Evolutionary conservation across 495 filamentous ascomycete species (phyloP).

Genomic region (Hypoxylon fragiforme): DNA sequence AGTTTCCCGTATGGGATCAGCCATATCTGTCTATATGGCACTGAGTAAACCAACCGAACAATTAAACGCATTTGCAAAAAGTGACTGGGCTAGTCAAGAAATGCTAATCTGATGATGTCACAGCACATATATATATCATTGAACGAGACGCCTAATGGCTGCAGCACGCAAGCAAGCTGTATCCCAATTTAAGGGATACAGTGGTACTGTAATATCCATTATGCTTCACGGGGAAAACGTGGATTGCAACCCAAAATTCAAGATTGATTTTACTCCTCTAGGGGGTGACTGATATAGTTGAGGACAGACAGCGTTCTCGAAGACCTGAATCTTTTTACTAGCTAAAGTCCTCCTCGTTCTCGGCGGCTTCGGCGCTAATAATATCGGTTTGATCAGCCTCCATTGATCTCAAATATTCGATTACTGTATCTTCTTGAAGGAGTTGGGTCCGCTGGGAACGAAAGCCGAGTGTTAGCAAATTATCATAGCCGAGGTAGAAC

Average conservation of each 20-base stretch:
- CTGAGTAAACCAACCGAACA: not conserved
- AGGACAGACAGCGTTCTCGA: too few species aligned
- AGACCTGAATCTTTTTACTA: constrained; percentile 33
- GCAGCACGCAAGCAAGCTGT: constrained; percentile 11
- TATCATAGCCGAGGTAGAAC: constrained; percentile 3
- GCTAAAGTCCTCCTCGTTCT: constrained; percentile 52
- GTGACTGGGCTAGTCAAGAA: constrained; percentile 1
- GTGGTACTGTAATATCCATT: constrained; percentile 7
- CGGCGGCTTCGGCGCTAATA: constrained; percentile 42
- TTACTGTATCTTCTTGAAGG: constrained; percentile 43
- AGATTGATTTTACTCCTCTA: constrained; percentile 10
- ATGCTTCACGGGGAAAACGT: not conserved
- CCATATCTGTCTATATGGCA: constrained; percentile 6
- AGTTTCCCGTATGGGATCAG: too few species aligned
- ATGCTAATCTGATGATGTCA: constrained; percentile 4
- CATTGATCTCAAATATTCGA: constrained; percentile 50
- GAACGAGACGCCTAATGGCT: constrained; percentile 1
- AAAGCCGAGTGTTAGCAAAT: constrained; percentile 32
- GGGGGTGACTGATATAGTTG: too few species aligned
- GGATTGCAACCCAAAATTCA: not conserved
- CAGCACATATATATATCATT: constrained; percentile 8
- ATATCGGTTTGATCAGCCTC: constrained; percentile 42
- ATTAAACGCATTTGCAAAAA: not conserved
- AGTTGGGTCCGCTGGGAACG: constrained; percentile 45
- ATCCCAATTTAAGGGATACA: constrained; percentile 12